Percentiles rank a stretch among this genome's conserved stretches.
Evolutionary conservation across 306 rosid species (phyloP).

Genomic region (Albizia julibrissin): DNA sequence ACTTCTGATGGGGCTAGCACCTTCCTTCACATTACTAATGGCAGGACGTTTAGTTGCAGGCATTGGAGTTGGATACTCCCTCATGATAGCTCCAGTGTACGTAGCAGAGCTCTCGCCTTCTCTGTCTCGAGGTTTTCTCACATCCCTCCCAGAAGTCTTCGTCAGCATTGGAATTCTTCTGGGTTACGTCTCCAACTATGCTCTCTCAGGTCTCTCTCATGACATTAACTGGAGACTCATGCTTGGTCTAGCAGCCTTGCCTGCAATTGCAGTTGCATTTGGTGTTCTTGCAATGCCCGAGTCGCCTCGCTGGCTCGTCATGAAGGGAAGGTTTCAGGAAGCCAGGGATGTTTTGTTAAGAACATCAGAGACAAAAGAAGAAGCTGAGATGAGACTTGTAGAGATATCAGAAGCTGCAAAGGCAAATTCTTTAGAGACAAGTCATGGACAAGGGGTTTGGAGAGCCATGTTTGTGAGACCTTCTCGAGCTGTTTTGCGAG

Average conservation of each 20-base stretch:
- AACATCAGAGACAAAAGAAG: slow-evolving; percentile 52
- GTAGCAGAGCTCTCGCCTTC: slow-evolving; percentile 80
- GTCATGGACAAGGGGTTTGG: slow-evolving; percentile 66
- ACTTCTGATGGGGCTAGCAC: slow-evolving; percentile 73
- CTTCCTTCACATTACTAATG: slow-evolving; percentile 61
- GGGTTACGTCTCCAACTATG: slow-evolving; percentile 72
- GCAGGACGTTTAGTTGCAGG: slow-evolving; percentile 73
- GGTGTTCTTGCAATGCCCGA: slow-evolving; percentile 79
- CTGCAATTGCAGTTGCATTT: slow-evolving; percentile 53
- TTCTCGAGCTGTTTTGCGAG: slow-evolving; percentile 48
- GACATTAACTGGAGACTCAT: slow-evolving; percentile 68
- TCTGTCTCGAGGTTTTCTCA: slow-evolving; percentile 68
- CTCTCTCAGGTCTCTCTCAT: slow-evolving; percentile 50
- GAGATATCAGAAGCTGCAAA: slow-evolving; percentile 57
- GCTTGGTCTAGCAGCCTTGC: slow-evolving; percentile 71
- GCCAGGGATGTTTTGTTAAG: slow-evolving; percentile 57
- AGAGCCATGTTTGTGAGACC: slow-evolving; percentile 64
- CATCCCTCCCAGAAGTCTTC: slow-evolving; percentile 83
- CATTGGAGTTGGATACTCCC: slow-evolving; percentile 77
- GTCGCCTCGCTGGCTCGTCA: slow-evolving; percentile 75
- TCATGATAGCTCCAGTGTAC: slow-evolving; percentile 74
- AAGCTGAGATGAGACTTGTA: slow-evolving; percentile 63
- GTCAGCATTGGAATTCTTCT: slow-evolving; percentile 65
- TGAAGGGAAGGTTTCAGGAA: slow-evolving; percentile 62
- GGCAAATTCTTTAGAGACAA: background rate